Evolutionary conservation across 345 rosid genomes (phyloP).

Genomic region (Turnera subulata): DNA sequence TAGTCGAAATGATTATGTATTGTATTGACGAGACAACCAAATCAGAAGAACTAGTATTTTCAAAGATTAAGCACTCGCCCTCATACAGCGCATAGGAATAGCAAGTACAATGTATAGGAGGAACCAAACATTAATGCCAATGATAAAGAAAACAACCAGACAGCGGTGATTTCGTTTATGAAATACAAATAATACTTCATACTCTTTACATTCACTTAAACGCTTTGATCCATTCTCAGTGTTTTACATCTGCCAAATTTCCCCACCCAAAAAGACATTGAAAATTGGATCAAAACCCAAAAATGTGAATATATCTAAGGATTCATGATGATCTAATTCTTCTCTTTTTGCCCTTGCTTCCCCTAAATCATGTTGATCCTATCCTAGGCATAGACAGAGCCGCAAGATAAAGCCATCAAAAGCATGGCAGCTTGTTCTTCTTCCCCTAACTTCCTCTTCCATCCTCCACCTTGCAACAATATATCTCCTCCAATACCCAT

Average conservation of each 20-base stretch:
- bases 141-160: too few species aligned
- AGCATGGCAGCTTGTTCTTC: conserved; percentile 68
- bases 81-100: background rate
- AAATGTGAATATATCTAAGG: too few species aligned
- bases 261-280: background rate
- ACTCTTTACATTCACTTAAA: background rate
- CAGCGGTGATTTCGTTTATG: too few species aligned
- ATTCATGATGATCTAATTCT: too few species aligned
- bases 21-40: too few species aligned
- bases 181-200: background rate
- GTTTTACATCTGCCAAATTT: background rate
- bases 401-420: conserved; percentile 55
- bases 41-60: too few species aligned
- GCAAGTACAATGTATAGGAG: background rate
- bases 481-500: conserved; percentile 8
- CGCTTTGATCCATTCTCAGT: background rate
- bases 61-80: too few species aligned
- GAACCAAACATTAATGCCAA: too few species aligned
- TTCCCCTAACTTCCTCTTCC: conserved; percentile 41
- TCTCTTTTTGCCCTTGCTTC: too few species aligned
- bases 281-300: too few species aligned
- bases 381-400: conserved; percentile 27
- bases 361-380: background rate
- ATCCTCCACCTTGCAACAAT: conserved; percentile 5
- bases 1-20: too few species aligned